Conservation (phyloP, 805 yeast species). For the Yarrowia deformans region DNA sequence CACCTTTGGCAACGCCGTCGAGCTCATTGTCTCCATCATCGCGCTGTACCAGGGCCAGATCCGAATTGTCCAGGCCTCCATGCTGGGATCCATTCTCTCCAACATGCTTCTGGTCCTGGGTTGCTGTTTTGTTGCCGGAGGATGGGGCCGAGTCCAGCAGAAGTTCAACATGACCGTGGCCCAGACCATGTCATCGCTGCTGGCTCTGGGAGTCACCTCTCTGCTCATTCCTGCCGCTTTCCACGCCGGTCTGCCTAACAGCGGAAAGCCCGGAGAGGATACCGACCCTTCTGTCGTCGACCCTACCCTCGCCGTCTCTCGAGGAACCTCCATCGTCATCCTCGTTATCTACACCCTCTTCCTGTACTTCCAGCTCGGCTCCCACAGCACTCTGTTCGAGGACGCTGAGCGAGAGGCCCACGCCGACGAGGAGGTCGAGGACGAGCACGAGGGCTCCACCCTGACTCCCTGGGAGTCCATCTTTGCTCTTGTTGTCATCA, state of each 20-base stretch:
- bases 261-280: constrained; percentile 41
- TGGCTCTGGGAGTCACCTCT: constrained; percentile 90
- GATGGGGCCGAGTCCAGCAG: constrained; percentile 84
- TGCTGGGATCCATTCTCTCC: constrained; percentile 93
- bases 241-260: constrained; percentile 72
- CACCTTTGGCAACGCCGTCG: constrained; percentile 97
- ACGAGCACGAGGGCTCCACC: constrained; percentile 52
- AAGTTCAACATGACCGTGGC: constrained; percentile 95
- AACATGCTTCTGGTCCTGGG: constrained; percentile 90
- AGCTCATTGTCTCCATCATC: constrained; percentile 89
- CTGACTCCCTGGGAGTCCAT: constrained; percentile 65
- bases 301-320: constrained; percentile 73
- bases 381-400: constrained; percentile 82
- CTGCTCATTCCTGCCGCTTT: constrained; percentile 95
- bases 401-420: constrained; percentile 54
- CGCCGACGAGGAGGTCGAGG: constrained; percentile 49
- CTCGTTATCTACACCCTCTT: constrained; percentile 79
- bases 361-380: constrained; percentile 84
- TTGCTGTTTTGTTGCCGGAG: constrained; percentile 94
- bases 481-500: constrained; percentile 63
- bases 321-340: constrained; percentile 84
- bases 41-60: constrained; percentile 87
- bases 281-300: constrained; percentile 53
- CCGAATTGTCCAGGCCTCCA: constrained; percentile 94
- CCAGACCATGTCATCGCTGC: constrained; percentile 93